A percentile compares a stretch with the other conserved stretches of the same genome.
Evolutionary conservation across 805 yeast species (phyloP).

Genomic region (Pichia heedii): DNA sequence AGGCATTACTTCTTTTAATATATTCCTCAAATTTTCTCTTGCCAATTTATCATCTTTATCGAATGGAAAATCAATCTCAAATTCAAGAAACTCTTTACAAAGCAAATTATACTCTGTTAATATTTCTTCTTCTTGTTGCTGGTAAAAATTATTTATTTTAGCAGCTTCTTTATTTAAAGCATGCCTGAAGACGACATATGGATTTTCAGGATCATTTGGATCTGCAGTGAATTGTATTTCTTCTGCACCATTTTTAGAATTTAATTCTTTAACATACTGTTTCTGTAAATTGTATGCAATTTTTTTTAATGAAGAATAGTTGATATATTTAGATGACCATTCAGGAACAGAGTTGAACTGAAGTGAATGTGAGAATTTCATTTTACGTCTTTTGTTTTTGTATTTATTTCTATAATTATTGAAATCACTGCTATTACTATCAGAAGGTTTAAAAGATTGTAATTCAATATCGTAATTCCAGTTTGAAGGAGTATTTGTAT

Average conservation of each 20-base stretch:
- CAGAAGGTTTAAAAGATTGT: neutral
- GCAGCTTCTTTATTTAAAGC: slow-evolving; percentile 71
- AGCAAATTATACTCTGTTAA: slow-evolving; percentile 46
- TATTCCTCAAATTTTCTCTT: slow-evolving; percentile 11
- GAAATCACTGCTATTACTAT: neutral
- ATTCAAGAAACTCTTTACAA: slow-evolving; percentile 53
- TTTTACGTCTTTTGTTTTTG: slow-evolving; percentile 20
- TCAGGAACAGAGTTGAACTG: slow-evolving; percentile 98
- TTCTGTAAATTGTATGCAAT: slow-evolving; percentile 76
- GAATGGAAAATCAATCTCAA: slow-evolving; percentile 33
- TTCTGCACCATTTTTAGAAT: slow-evolving; percentile 17
- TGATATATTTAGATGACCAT: slow-evolving; percentile 89
- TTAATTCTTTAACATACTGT: slow-evolving; percentile 33
- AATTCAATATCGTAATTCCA: slow-evolving; percentile 2
- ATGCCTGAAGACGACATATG: slow-evolving; percentile 49
- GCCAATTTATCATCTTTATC: slow-evolving; percentile 12
- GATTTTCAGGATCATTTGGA: slow-evolving; percentile 32
- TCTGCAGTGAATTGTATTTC: slow-evolving; percentile 23
- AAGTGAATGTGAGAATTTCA: slow-evolving; percentile 93
- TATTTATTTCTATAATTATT: neutral
- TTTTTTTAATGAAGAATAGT: slow-evolving; percentile 81
- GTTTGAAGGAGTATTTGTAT: neutral
- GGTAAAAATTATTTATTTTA: slow-evolving; percentile 71
- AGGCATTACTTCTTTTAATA: slow-evolving; percentile 10
- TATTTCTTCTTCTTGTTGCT: slow-evolving; percentile 52